A percentile compares a stretch with the other conserved stretches of the same genome.
These are phyloP conservation scores for Mycena alexandri DNA, from an alignment of 768 basidiomycete species.

Conservation along the genomic window DNA sequence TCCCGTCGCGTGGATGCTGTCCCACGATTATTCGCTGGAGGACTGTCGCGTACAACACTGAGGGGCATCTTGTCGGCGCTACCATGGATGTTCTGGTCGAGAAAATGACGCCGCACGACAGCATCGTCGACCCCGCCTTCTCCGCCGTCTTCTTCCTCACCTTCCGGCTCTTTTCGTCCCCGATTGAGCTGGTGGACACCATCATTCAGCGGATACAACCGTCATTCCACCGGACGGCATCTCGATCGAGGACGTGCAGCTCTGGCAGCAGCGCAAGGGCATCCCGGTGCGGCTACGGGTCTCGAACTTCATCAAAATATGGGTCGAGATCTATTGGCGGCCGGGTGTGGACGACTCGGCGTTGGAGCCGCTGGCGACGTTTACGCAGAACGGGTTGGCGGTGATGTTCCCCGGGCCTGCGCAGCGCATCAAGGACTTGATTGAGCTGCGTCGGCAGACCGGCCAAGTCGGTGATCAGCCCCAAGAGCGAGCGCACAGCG, in stretches of 20 bases:
- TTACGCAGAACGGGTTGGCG: conserved; percentile 72
- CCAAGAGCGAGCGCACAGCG: conserved; percentile 74
- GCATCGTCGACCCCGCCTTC: conserved; percentile 89
- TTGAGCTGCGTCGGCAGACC: conserved; percentile 67
- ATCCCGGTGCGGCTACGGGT: conserved; percentile 92
- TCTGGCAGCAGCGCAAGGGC: conserved; percentile 91
- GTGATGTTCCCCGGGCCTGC: conserved; percentile 76
- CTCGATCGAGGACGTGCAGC: conserved; percentile 68
- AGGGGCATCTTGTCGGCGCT: conserved; percentile 92
- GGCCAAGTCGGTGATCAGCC: conserved; percentile 62
- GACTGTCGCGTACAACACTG: conserved; percentile 93
- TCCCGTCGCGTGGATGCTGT: conserved; percentile 65
- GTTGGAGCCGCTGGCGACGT: conserved; percentile 67
- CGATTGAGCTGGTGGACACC: conserved; percentile 79
- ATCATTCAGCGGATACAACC: conserved; percentile 88
- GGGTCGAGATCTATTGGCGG: conserved; percentile 94
- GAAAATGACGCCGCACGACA: conserved; percentile 96
- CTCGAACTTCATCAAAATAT: conserved; percentile 92
- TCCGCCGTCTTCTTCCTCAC: conserved; percentile 94
- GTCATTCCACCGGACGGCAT: conserved; percentile 73
- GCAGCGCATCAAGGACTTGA: conserved; percentile 78
- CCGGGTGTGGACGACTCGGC: conserved; percentile 78
- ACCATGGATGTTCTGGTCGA: conserved; percentile 92
- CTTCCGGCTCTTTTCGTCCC: conserved; percentile 91
- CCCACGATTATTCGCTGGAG: conserved; percentile 84